A percentile compares a stretch with the other conserved stretches of the same genome.
These are phyloP conservation scores for Wickerhamomyces silvicola DNA, from an alignment of 805 yeast genomes.

Conservation along the genomic window DNA sequence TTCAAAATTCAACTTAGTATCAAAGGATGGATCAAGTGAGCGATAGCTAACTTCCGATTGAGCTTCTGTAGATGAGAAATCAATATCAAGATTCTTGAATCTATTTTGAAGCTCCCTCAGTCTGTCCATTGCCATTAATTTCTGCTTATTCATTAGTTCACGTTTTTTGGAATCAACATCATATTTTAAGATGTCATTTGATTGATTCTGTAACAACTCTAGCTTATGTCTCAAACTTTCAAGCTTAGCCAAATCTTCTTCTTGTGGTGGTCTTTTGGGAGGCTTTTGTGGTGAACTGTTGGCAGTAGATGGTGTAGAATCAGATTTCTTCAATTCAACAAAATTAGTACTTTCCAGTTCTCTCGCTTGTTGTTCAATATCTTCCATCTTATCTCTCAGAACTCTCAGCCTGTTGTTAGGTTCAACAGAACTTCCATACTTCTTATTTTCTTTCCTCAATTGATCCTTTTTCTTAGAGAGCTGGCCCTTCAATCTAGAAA, in stretches of 20 bases:
- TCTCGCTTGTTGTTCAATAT: conserved; percentile 75
- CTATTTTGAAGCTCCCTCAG: conserved; percentile 61
- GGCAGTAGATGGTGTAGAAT: conserved; percentile 13
- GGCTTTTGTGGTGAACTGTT: conserved; percentile 25
- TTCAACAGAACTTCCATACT: conserved; percentile 52
- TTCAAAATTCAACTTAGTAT: conserved; percentile 34
- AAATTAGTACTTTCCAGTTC: conserved; percentile 83
- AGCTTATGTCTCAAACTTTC: conserved; percentile 50
- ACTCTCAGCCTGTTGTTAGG: conserved; percentile 72
- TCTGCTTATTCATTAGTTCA: conserved; percentile 54
- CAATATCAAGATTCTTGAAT: conserved; percentile 59
- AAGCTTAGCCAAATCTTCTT: conserved; percentile 50
- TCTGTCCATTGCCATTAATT: conserved; percentile 62
- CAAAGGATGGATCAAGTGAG: conserved; percentile 30
- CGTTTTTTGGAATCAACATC: conserved; percentile 45
- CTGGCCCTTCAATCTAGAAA: conserved; percentile 33
- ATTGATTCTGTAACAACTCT: conserved; percentile 60
- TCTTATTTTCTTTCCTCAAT: conserved; percentile 37
- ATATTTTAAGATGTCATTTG: conserved; percentile 68
- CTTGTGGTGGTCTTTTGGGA: conserved; percentile 35
- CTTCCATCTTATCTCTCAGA: conserved; percentile 78
- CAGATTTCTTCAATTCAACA: conserved; percentile 35
- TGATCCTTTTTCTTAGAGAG: conserved; percentile 32
- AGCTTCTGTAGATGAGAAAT: conserved; percentile 29
- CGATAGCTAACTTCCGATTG: conserved; percentile 13